Evolutionary conservation across 352 stramenopile genomes (phyloP), one percentile per base, ranked within the genome.

Genomic region (Globisporangium iwayamae): DNA sequence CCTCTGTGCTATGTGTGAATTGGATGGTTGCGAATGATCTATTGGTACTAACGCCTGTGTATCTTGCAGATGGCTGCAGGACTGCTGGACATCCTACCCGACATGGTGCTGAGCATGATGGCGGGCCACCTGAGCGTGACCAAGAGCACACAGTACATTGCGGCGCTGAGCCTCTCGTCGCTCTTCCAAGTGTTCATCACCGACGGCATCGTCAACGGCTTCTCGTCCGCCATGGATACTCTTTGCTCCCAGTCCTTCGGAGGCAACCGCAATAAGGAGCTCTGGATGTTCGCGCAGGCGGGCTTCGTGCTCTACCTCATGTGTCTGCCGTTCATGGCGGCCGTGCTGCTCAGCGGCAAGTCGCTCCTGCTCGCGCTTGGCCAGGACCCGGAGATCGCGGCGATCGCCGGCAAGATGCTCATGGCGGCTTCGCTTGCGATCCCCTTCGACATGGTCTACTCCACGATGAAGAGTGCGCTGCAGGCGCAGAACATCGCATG

Each of bases 271-370:
- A 57, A 60, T 7, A 43, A 55, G 2, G 73, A 87, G 61, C 38
- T 85, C n/a, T 81, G 78, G 46, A 28, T 85, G 6, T 80, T 74
- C 34, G 67, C 60, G 0, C 78, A 87, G 54, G 72, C 78, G 0
- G 76, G 67, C 1, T 22, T 81, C 3, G 1, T 83, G 16, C 34
- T 70, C 3, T 68, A 63, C 36, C 38, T 53, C 18, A 61, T 68
- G 41, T 61, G 34, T 18, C 11, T 73, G 4, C 66, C 71, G 2
- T 25, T 64, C 4, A 61, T 73, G 20, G 18, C 58, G 1, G 9
- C 52, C 3, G 1, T 69, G 7, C 41, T 79, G 0, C 47, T 80
- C 13, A 75, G 69, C 43, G 70, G 70, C 4, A 41, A 51, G 2
- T 2, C 66, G 6, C 67, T 82, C 11, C 50, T 85, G 9, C 45